Percentiles rank a stretch among this genome's conserved stretches.
phyloP scores from a whole-genome alignment of 345 rosid genomes.

The Limnanthes douglasii region DNA sequence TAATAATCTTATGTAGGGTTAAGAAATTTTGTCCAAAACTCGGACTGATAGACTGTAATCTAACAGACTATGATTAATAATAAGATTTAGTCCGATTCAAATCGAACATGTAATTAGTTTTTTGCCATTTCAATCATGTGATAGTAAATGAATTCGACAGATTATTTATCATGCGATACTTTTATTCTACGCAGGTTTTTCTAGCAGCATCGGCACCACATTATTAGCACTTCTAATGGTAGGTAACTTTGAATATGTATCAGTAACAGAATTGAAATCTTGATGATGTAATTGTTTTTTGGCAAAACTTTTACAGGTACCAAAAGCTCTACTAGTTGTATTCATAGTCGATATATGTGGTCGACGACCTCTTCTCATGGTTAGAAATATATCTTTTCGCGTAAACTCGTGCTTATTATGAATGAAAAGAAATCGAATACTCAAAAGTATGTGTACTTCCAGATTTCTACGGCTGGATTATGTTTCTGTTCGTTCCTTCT shows the following conservation, averaged over 20 bases:
- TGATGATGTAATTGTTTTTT: background rate
- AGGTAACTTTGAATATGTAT: background rate
- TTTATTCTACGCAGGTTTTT: conserved; percentile 9
- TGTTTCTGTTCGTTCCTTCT: conserved; percentile 17
- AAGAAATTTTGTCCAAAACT: background rate
- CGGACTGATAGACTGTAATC: no score
- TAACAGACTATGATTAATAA: background rate
- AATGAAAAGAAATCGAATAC: background rate
- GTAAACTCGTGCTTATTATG: background rate
- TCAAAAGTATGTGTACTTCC: background rate
- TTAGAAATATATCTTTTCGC: conserved; percentile 2
- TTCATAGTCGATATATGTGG: conserved; percentile 17
- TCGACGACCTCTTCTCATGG: conserved; percentile 27
- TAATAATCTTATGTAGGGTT: background rate
- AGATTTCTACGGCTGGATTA: conserved; percentile 21
- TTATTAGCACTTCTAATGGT: conserved; percentile 15
- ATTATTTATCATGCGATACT: background rate
- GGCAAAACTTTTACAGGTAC: conserved; percentile 3
- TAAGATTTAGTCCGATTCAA: background rate
- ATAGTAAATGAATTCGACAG: background rate
- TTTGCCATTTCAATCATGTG: background rate
- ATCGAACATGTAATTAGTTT: conserved; percentile 1
- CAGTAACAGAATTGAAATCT: background rate
- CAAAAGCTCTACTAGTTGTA: conserved; percentile 13
- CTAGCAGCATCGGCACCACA: conserved; percentile 13